Conservation (phyloP, 1,284 basidiomycete species). For the Amylostereum areolatum region DNA sequence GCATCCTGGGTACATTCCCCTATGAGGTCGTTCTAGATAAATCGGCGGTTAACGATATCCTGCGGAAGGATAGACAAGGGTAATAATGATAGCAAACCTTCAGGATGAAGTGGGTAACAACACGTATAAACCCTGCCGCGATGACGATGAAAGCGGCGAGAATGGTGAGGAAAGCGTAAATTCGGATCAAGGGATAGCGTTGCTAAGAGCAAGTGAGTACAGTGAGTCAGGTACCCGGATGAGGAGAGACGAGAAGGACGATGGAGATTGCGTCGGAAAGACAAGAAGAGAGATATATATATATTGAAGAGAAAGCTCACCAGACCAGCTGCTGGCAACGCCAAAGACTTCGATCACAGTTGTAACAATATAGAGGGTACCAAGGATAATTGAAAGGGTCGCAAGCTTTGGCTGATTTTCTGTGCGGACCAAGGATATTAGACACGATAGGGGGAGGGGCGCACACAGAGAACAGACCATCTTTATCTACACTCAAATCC, state of each 20-base stretch:
- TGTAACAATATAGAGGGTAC: constrained; percentile 45
- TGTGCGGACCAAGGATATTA: constrained; percentile 16
- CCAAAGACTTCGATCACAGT: constrained; percentile 56
- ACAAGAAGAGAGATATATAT: background rate
- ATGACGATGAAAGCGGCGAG: constrained; percentile 46
- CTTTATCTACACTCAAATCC: constrained; percentile 40
- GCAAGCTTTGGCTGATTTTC: constrained; percentile 45
- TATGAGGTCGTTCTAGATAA: constrained; percentile 44
- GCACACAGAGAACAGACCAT: constrained; percentile 31
- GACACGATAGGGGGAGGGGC: background rate
- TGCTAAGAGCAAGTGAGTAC: constrained; percentile 35
- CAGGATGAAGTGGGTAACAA: constrained; percentile 60
- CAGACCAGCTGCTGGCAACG: constrained; percentile 40
- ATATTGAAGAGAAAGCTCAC: constrained; percentile 34
- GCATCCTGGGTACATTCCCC: constrained; percentile 16
- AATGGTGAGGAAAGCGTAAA: constrained; percentile 51
- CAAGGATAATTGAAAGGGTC: constrained; percentile 55
- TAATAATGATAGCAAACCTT: constrained; percentile 39
- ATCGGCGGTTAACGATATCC: background rate
- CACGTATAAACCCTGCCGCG: constrained; percentile 47
- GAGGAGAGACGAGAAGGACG: no score
- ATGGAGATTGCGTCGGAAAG: background rate
- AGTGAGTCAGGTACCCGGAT: no score
- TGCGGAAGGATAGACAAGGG: background rate
- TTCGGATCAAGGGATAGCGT: constrained; percentile 46